These are phyloP conservation scores for Cochlearia excelsa DNA, from an alignment of 345 rosid species.

Conservation along the genomic window DNA sequence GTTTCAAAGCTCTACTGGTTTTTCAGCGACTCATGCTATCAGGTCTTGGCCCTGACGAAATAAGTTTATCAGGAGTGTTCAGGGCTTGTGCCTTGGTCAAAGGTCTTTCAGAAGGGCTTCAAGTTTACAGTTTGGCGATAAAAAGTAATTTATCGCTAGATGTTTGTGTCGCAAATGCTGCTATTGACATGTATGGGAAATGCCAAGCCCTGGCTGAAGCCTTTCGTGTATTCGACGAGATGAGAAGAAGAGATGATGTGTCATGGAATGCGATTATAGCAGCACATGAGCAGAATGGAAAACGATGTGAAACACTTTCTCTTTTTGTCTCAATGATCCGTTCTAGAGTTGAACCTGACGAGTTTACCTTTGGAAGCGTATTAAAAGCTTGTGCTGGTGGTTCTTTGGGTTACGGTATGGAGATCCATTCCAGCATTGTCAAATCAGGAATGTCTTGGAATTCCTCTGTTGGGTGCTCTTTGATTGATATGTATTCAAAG, in stretches of 20 bases:
- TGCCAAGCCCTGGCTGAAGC: slow-evolving; percentile 74
- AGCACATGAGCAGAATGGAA: slow-evolving; percentile 75
- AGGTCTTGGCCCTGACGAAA: slow-evolving; percentile 68
- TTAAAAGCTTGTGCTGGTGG: slow-evolving; percentile 73
- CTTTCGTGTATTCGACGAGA: slow-evolving; percentile 53
- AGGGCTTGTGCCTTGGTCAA: slow-evolving; percentile 72
- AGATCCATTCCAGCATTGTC: slow-evolving; percentile 63
- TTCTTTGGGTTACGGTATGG: slow-evolving; percentile 58
- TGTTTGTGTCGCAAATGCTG: slow-evolving; percentile 75
- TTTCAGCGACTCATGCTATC: slow-evolving; percentile 53
- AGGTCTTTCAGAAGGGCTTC: slow-evolving; percentile 67
- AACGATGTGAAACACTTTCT: slow-evolving; percentile 51
- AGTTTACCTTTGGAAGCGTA: slow-evolving; percentile 89
- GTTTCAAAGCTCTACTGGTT: slow-evolving; percentile 57
- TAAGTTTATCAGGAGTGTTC: slow-evolving; percentile 79
- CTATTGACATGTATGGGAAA: slow-evolving; percentile 91
- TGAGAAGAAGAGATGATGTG: slow-evolving; percentile 72
- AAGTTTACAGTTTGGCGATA: slow-evolving; percentile 58
- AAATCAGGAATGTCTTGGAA: slow-evolving; percentile 69
- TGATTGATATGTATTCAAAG: slow-evolving; percentile 89
- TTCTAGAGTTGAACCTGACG: slow-evolving; percentile 70
- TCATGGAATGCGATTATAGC: slow-evolving; percentile 95
- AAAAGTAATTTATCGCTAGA: slow-evolving; percentile 49
- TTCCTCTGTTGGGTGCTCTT: slow-evolving; percentile 69
- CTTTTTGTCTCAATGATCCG: slow-evolving; percentile 64